phyloP scores from a whole-genome alignment of 1,284 basidiomycete species.

The Boletus semigastroideus region DNA sequence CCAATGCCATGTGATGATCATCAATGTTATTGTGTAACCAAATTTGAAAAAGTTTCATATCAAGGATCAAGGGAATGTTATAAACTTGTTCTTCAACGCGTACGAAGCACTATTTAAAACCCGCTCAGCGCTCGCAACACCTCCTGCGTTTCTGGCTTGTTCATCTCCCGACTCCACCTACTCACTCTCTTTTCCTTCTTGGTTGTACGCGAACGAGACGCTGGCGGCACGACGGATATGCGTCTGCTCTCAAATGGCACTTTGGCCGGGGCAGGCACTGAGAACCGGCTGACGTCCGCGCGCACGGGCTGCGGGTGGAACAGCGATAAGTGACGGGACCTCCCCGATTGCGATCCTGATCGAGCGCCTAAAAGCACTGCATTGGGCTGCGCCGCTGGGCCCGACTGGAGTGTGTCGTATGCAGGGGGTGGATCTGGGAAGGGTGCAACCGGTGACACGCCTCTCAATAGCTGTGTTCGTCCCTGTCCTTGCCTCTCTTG shows the following conservation, averaged over 20 bases:
- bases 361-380: too few species aligned
- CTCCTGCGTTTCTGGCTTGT: slow-evolving; percentile 23
- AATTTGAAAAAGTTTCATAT: too few species aligned
- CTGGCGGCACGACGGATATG: background rate
- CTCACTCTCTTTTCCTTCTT: slow-evolving; percentile 11
- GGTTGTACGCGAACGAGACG: background rate
- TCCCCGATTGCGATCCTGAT: background rate
- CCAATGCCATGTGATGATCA: background rate
- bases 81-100: too few species aligned
- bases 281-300: slow-evolving; percentile 13
- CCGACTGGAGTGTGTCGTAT: too few species aligned
- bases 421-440: too few species aligned
- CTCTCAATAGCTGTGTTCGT: too few species aligned
- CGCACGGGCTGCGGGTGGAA: slow-evolving; percentile 7
- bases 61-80: too few species aligned
- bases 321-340: slow-evolving; percentile 9
- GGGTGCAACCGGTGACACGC: too few species aligned
- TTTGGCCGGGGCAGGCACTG: too few species aligned
- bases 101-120: background rate
- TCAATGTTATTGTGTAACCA: background rate
- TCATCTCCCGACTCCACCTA: slow-evolving; percentile 20
- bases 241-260: slow-evolving; percentile 3
- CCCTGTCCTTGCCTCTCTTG: too few species aligned
- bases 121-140: slow-evolving; percentile 16
- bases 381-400: too few species aligned